A percentile compares a stretch with the other conserved stretches of the same genome.
These are phyloP conservation scores for Aspergillus bridgeri DNA, from an alignment of 495 filamentous ascomycete species.

Conservation along the genomic window DNA sequence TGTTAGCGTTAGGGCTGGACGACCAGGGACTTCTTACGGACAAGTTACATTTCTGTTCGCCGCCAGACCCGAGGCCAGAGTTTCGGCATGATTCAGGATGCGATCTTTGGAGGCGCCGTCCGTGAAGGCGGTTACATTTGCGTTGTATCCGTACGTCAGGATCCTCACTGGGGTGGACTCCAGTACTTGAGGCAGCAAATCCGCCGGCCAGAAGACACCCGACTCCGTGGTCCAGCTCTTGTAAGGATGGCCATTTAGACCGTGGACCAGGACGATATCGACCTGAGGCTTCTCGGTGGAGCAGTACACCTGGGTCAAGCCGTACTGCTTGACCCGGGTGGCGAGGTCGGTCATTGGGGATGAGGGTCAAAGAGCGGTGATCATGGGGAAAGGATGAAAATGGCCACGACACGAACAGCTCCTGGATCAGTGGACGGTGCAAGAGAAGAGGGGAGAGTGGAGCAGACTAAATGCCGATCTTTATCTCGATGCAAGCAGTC, in stretches of 20 bases:
- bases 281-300: conserved; percentile 43
- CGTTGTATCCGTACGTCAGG: conserved; percentile 82
- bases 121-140: conserved; percentile 65
- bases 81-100: conserved; percentile 80
- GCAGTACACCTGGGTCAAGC: conserved; percentile 64
- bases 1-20: conserved; percentile 17
- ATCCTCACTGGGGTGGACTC: conserved; percentile 63
- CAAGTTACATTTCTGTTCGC: conserved; percentile 53
- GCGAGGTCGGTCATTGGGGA: conserved; percentile 24
- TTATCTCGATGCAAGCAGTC: not conserved
- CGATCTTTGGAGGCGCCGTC: conserved; percentile 65
- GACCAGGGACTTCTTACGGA: not conserved
- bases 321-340: conserved; percentile 58
- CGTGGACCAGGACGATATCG: conserved; percentile 74
- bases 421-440: not conserved
- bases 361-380: not conserved
- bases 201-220: conserved; percentile 71
- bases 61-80: conserved; percentile 59
- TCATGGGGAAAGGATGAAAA: not conserved
- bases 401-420: not conserved
- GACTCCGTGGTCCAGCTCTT: conserved; percentile 69
- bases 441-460: not conserved
- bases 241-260: conserved; percentile 73
- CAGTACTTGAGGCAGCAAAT: conserved; percentile 66
- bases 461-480: not conserved